Base-by-base conservation (phyloP, 495 filamentous ascomycete species). In the Aspergillus heteromorphus region DNA sequence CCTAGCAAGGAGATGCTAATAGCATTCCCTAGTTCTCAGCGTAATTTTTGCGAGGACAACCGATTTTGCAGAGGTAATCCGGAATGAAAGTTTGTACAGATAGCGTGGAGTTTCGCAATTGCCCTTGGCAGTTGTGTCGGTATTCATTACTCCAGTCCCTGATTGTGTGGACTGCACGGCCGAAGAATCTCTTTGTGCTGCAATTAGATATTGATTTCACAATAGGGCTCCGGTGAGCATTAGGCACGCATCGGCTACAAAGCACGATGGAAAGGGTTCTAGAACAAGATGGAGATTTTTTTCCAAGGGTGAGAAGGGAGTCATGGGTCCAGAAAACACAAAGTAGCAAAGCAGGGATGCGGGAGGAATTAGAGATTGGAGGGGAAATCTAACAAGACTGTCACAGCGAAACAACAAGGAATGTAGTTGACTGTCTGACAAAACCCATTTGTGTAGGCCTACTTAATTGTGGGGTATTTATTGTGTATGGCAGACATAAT, bases 401-500 rank as follows among this genome's bases (percentile, higher is more conserved):
- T 14, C 14, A 49, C n/a, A 40, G 34, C 4, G 17, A 42, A 38
- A 14, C 25, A 21, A 20, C 34, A 45, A 56, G 43, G 48, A 20
- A 48, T 29, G 13, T 47, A 42, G 34, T 51, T 34, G 40, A 34
- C 57, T 48, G 45, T 42, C 51, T 54, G 27, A 43, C 42, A 36
- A 31, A 31, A 27, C 21, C 40, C 40, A 34, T 25, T 16, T 49
- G 55, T 51, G 53, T 50, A 45, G 58, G 56, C 49, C 34, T 53
- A 38, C 34, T n/a, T n/a, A 9, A 13, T 27, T 13, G 18, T 23
- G 23, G 49, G 29, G 49, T 49, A 57, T 31, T 27, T 57, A n/a
- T 57, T 49, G 55, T 49, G 47, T 40, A 59, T 51, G 41, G 38
- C 50, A 53, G 30, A 16, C 17, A 47, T 45, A 38, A 38, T n/a